Conservation (phyloP, 2,329 filamentous ascomycete species). For the Aspergillus piperis region DNA sequence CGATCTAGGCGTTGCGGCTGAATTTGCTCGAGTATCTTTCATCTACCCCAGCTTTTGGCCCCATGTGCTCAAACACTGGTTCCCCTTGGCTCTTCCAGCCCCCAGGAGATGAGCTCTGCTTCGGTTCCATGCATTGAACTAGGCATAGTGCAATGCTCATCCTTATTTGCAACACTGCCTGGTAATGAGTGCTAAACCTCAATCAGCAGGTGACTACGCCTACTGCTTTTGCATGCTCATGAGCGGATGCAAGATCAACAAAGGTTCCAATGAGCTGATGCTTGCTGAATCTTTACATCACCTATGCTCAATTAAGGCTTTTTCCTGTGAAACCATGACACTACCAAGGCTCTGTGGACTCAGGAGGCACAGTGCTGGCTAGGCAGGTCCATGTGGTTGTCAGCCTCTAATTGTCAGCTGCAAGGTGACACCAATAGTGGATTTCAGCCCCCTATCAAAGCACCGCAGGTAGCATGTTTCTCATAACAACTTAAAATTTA, state of each 20-base stretch:
- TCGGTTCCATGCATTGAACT: not conserved
- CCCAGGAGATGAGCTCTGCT: not conserved
- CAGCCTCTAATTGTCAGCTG: not conserved
- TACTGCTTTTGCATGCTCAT: not conserved
- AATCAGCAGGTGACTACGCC: not conserved
- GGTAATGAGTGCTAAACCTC: not conserved
- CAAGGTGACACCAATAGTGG: not conserved
- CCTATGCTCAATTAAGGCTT: not conserved
- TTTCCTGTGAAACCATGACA: not conserved
- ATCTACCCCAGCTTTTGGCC: conserved; percentile 4
- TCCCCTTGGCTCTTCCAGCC: not conserved
- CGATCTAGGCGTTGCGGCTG: not conserved
- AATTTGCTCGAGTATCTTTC: not conserved
- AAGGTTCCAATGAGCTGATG: not conserved
- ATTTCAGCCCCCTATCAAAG: not conserved
- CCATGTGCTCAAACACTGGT: conserved; percentile 9
- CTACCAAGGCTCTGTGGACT: not conserved
- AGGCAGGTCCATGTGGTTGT: not conserved
- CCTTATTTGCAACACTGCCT: not conserved
- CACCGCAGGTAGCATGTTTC: not conserved
- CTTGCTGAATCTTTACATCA: not conserved
- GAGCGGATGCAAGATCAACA: not conserved
- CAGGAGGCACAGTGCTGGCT: not conserved
- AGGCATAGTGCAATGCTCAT: not conserved
- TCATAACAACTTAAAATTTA: too few species aligned